Evolutionary conservation across 139 green algal genomes (phyloP).

Genomic region (Yamagishiella unicocca): DNA sequence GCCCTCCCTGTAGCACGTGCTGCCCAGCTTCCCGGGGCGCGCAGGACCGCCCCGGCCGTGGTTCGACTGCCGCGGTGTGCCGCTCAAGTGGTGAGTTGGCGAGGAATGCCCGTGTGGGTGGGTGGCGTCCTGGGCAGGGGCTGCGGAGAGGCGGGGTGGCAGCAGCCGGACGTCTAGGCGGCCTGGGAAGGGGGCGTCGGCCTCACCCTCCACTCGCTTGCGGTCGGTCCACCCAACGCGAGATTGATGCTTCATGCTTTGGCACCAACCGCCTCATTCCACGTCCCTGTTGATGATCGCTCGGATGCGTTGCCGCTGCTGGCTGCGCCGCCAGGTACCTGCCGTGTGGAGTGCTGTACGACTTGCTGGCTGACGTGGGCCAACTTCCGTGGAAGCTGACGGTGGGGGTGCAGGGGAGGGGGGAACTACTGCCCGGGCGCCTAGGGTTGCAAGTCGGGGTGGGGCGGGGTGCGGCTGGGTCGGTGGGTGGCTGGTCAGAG

Average conservation of each 20-base stretch:
- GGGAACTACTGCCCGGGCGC: neutral
- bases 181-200: too few species aligned
- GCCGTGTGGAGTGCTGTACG: constrained; percentile 66
- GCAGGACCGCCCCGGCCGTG: constrained; percentile 53
- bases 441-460: too few species aligned
- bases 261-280: too few species aligned
- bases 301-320: neutral
- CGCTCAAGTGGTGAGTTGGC: constrained; percentile 68
- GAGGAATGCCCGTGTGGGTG: neutral
- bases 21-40: constrained; percentile 59
- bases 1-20: constrained; percentile 64
- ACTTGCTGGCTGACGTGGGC: constrained; percentile 54
- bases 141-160: too few species aligned
- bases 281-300: too few species aligned
- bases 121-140: too few species aligned
- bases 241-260: too few species aligned
- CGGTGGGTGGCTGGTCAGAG: too few species aligned
- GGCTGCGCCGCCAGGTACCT: constrained; percentile 59
- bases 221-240: too few species aligned
- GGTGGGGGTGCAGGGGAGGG: neutral
- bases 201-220: too few species aligned
- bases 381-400: constrained; percentile 61
- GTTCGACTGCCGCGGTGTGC: constrained; percentile 64
- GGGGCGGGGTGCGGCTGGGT: too few species aligned
- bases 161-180: too few species aligned